phyloP scores from a whole-genome alignment of 208 protist species.

The Crithidia sp. region DNA sequence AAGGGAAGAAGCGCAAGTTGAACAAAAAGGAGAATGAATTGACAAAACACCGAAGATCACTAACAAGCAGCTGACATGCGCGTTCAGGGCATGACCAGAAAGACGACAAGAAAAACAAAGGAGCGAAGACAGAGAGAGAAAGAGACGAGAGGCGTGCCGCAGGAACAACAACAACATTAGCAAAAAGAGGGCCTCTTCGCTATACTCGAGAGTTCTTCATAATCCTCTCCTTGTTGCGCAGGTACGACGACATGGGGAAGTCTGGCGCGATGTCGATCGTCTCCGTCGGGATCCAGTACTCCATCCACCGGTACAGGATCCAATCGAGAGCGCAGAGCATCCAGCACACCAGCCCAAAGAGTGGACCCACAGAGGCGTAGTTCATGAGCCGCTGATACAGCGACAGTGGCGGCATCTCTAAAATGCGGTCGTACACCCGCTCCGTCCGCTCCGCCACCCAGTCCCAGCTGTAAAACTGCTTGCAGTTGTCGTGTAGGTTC shows the following conservation, averaged over 20 bases:
- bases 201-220: constrained; percentile 30
- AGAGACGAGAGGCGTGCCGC: not conserved
- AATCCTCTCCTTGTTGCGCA: constrained; percentile 82
- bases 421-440: constrained; percentile 93
- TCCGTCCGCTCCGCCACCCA: constrained; percentile 94
- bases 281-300: constrained; percentile 77
- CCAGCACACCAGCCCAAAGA: constrained; percentile 93
- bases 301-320: constrained; percentile 77
- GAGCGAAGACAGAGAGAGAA: not conserved
- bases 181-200: not conserved
- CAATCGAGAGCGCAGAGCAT: constrained; percentile 86
- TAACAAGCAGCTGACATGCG: too few species aligned
- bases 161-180: not conserved
- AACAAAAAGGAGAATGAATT: too few species aligned
- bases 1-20: too few species aligned
- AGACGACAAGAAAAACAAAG: too few species aligned
- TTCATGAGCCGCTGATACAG: constrained; percentile 85
- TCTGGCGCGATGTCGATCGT: constrained; percentile 93
- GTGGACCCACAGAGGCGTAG: constrained; percentile 85
- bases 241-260: constrained; percentile 87
- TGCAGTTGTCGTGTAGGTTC: constrained; percentile 88
- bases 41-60: too few species aligned
- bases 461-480: constrained; percentile 96
- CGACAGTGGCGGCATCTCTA: constrained; percentile 49
- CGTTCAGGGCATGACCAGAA: too few species aligned